A percentile compares a stretch with the other conserved stretches of the same genome.
phyloP scores from a whole-genome alignment of 306 rosid species.

The Citrullus mucosospermus region DNA sequence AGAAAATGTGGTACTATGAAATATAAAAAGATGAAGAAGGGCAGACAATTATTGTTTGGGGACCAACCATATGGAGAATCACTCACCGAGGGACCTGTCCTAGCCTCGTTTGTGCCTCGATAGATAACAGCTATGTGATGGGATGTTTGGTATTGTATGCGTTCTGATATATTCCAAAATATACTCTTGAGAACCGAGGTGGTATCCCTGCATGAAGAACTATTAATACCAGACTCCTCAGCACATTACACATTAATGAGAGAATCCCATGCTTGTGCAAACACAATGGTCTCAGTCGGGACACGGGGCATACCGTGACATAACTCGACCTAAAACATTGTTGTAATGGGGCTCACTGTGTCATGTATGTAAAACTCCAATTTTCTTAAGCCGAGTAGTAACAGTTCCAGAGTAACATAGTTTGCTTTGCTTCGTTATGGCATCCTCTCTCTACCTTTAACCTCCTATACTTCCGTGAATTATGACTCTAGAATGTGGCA shows the following conservation, averaged over 20 bases:
- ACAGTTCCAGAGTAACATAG: not conserved
- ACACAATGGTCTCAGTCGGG: not conserved
- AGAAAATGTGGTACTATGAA: not conserved
- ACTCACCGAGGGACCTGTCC: not conserved
- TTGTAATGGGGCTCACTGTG: not conserved
- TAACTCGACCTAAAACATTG: not conserved
- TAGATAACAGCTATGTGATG: not conserved
- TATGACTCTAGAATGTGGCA: constrained; percentile 93
- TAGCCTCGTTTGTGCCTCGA: not conserved
- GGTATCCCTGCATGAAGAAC: constrained; percentile 2
- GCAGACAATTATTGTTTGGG: not conserved
- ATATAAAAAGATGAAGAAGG: not conserved
- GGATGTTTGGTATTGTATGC: not conserved
- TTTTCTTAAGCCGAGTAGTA: not conserved
- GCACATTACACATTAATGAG: not conserved
- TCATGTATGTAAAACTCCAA: not conserved
- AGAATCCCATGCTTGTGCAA: not conserved
- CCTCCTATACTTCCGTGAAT: not conserved
- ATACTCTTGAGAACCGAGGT: not conserved
- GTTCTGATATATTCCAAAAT: not conserved
- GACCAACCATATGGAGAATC: not conserved
- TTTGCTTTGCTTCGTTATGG: not conserved
- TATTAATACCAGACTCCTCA: not conserved
- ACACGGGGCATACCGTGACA: not conserved
- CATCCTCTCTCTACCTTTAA: not conserved